Conservation (phyloP, 192 early-diverging fungal genomes). For the Borealophlyctis nickersoniae region DNA sequence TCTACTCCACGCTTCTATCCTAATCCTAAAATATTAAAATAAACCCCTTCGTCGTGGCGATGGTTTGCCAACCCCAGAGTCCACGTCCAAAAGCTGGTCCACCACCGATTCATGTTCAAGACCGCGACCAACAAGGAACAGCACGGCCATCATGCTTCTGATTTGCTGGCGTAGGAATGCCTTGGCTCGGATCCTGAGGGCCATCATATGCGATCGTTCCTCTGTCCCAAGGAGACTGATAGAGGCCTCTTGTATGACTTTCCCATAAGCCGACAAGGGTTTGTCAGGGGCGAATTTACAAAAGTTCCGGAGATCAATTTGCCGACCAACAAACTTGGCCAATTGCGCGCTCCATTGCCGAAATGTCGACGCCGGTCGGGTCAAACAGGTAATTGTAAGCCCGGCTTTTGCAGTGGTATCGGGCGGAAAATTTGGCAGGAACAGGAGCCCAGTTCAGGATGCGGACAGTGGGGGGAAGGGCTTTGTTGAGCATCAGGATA, state of each 20-base stretch:
- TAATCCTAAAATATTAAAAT: no score
- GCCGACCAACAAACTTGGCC: slow-evolving; percentile 67
- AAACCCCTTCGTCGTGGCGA: no score
- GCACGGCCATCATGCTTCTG: no score
- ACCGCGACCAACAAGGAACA: no score
- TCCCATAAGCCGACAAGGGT: neutral
- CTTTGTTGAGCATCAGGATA: neutral
- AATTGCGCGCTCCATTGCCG: slow-evolving; percentile 72
- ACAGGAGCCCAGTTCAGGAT: slow-evolving; percentile 81
- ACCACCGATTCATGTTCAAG: no score
- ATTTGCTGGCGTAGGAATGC: no score
- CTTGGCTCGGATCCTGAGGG: no score
- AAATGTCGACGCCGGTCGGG: slow-evolving; percentile 62
- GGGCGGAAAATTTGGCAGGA: slow-evolving; percentile 67
- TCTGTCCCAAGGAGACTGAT: neutral
- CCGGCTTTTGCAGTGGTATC: slow-evolving; percentile 75
- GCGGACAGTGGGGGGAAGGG: neutral
- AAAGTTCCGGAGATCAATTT: slow-evolving; percentile 27
- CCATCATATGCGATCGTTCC: no score
- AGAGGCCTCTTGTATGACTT: neutral
- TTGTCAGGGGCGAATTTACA: neutral
- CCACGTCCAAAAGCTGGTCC: no score
- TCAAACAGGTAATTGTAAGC: slow-evolving; percentile 88
- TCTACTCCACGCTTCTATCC: no score
- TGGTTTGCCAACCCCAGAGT: no score